Conservation (phyloP, 345 rosid species). For the Heritiera fomes region DNA sequence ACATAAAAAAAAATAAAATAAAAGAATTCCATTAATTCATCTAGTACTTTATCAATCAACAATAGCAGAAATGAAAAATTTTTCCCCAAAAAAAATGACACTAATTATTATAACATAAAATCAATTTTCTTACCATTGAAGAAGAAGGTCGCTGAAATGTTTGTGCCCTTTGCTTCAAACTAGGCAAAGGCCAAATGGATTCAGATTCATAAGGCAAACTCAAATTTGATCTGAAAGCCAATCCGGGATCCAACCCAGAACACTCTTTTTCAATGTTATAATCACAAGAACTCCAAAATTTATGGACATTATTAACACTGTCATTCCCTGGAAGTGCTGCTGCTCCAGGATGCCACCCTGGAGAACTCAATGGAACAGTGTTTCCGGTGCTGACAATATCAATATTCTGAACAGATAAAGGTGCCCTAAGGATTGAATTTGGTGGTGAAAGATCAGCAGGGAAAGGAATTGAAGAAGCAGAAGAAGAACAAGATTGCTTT, state of each 20-base stretch:
- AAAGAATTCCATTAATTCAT: slow-evolving; percentile 7
- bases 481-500: slow-evolving; percentile 26
- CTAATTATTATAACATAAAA: not conserved
- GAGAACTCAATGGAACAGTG: slow-evolving; percentile 31
- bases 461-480: slow-evolving; percentile 29
- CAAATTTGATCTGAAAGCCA: slow-evolving; percentile 24
- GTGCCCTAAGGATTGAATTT: slow-evolving; percentile 29
- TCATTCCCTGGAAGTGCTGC: slow-evolving; percentile 25
- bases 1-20: slow-evolving; percentile 11
- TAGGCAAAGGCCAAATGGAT: slow-evolving; percentile 37
- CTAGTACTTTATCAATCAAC: not conserved
- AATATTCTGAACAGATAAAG: slow-evolving; percentile 21
- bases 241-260: slow-evolving; percentile 36
- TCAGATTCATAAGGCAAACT: slow-evolving; percentile 35
- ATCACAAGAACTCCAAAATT: slow-evolving; percentile 33
- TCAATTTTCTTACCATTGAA: slow-evolving; percentile 35
- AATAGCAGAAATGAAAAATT: not conserved
- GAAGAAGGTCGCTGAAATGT: slow-evolving; percentile 34
- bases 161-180: slow-evolving; percentile 37
- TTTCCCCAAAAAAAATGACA: not conserved
- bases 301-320: slow-evolving; percentile 18
- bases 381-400: slow-evolving; percentile 20
- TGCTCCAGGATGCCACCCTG: not conserved
- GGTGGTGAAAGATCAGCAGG: slow-evolving; percentile 27
- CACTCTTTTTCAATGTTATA: slow-evolving; percentile 30